Evolutionary conservation across 768 basidiomycete species (phyloP).

Genomic region (Neoboletus magnificus): DNA sequence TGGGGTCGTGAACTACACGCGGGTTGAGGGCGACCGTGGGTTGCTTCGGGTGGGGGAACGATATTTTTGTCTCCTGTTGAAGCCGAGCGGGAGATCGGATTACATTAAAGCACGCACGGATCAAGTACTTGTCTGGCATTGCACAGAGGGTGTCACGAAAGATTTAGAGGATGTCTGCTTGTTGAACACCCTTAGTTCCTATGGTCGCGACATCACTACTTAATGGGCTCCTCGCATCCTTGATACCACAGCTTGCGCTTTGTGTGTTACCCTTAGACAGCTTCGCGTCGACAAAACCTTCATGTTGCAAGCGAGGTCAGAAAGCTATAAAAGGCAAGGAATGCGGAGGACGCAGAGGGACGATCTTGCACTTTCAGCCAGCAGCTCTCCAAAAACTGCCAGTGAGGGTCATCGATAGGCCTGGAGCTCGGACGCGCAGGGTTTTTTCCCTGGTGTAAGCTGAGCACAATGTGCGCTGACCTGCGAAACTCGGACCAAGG

Average conservation of each 20-base stretch:
- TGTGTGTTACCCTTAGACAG: neutral
- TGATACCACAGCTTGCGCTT: neutral
- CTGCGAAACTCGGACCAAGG: slow-evolving; percentile 14
- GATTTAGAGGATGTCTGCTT: slow-evolving; percentile 10
- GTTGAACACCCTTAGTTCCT: slow-evolving; percentile 3
- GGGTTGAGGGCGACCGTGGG: slow-evolving; percentile 3
- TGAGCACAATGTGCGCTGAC: slow-evolving; percentile 2
- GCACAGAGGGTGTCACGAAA: slow-evolving; percentile 5
- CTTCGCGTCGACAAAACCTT: neutral
- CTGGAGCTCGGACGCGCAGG: slow-evolving; percentile 7
- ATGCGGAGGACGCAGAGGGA: slow-evolving; percentile 9
- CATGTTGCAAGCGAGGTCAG: slow-evolving; percentile 1
- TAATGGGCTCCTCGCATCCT: neutral
- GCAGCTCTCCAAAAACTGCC: slow-evolving; percentile 12
- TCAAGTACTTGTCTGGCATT: slow-evolving; percentile 11
- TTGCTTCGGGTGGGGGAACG: slow-evolving; percentile 6
- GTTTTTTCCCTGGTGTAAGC: neutral
- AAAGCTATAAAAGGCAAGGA: slow-evolving; percentile 10
- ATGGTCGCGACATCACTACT: neutral
- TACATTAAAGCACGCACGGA: slow-evolving; percentile 17
- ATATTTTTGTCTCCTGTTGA: slow-evolving; percentile 13
- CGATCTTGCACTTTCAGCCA: slow-evolving; percentile 7
- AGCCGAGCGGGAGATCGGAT: neutral
- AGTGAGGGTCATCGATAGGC: slow-evolving; percentile 5
- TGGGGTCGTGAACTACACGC: slow-evolving; percentile 15